These are phyloP conservation scores for Termitomyces sp. DNA, from an alignment of 768 basidiomycete genomes.

Conservation along the genomic window DNA sequence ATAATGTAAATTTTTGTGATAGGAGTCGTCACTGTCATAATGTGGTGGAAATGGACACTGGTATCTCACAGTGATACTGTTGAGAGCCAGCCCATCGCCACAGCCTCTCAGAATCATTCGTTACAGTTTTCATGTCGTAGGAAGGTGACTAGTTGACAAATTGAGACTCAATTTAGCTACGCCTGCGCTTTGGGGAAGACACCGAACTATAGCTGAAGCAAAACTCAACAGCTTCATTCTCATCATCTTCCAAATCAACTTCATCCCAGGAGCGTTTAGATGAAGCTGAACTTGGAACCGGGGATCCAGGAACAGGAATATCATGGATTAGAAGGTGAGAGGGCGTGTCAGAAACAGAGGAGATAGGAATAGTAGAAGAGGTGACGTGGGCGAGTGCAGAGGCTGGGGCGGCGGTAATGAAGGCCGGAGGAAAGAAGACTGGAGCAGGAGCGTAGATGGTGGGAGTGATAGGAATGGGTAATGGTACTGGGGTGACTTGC, in stretches of 20 bases:
- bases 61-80: not conserved
- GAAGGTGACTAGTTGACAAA: not conserved
- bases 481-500: not conserved
- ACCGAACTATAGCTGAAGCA: not conserved
- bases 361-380: not conserved
- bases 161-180: not conserved
- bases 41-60: not conserved
- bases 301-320: not conserved
- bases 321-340: not conserved
- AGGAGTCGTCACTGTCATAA: not conserved
- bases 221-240: not conserved
- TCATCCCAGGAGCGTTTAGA: not conserved
- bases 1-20: not conserved
- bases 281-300: not conserved
- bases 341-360: not conserved
- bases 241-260: not conserved
- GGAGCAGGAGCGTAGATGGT: not conserved
- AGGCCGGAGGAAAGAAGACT: not conserved
- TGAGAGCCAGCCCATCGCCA: not conserved
- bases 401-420: not conserved
- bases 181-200: not conserved
- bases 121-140: not conserved
- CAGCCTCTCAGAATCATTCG: not conserved
- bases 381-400: not conserved
- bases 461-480: not conserved